A percentile compares a stretch with the other conserved stretches of the same genome.
phyloP scores from a whole-genome alignment of 2,329 filamentous ascomycete species.

The Cercospora zeina region DNA sequence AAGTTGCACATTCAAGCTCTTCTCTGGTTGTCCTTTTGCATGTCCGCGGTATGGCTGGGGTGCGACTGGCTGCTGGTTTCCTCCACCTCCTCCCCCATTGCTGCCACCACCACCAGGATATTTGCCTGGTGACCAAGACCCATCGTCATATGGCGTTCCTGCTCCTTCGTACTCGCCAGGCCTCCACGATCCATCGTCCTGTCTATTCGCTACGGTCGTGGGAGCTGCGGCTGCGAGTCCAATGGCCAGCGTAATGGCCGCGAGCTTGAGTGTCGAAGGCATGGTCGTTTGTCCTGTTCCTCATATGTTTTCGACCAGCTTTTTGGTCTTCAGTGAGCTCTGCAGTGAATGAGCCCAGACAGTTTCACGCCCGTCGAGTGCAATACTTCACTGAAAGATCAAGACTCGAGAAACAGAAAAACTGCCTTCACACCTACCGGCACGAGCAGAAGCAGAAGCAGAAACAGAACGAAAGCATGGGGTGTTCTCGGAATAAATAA shows the following conservation, averaged over 20 bases:
- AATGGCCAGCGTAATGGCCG: slow-evolving; percentile 9
- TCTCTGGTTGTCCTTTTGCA: slow-evolving; percentile 13
- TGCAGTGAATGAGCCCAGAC: not conserved
- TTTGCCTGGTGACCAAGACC: slow-evolving; percentile 9
- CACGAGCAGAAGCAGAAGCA: not conserved
- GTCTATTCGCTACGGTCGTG: slow-evolving; percentile 6
- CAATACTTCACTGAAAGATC: not conserved
- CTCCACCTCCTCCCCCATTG: not conserved
- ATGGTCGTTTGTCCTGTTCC: not conserved
- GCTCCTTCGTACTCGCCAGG: slow-evolving; percentile 15
- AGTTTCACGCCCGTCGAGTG: not conserved
- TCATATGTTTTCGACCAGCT: no score
- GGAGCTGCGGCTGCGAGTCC: slow-evolving; percentile 18
- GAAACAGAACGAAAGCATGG: not conserved
- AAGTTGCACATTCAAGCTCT: slow-evolving; percentile 52
- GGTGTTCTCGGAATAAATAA: not conserved
- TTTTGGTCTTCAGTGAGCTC: not conserved
- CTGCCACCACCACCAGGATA: slow-evolving; percentile 9
- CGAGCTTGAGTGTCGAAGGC: slow-evolving; percentile 12
- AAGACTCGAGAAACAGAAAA: not conserved
- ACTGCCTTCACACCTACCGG: not conserved
- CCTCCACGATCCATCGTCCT: slow-evolving; percentile 7
- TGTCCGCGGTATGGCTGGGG: slow-evolving; percentile 9
- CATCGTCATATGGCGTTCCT: slow-evolving; percentile 14
- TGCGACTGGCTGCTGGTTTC: slow-evolving; percentile 6